Evolutionary conservation across 208 protist species (phyloP), one percentile per base, ranked within the genome.

Genomic region (Angomonas desouzai): DNA sequence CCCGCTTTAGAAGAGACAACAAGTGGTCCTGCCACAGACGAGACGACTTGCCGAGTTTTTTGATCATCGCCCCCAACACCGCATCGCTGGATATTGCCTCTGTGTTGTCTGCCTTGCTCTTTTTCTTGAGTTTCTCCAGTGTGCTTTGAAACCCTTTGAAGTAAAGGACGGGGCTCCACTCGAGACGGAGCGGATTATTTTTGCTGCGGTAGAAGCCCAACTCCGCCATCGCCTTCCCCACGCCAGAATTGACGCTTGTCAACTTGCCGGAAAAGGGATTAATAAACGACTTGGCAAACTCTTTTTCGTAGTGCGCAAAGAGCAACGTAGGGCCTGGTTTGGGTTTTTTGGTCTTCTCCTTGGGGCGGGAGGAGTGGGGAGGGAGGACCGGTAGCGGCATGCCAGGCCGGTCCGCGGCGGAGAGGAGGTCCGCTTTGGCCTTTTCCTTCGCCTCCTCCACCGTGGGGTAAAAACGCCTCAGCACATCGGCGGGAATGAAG

Each of bases 181-280:
- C 55, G 10, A 95, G 62, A 29, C 77, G 74, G 64, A 95, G 77
- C 23, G 74, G 72, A 62, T 92, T 95, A 25, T 45, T 28, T 0
- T 33, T 23, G 43, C 75, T 67, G 18, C 71, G 78, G 25, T 68
- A 59, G 57, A 95, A 92, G 47, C 89, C 89, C 10, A 91, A 25
- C 27, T 34, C 18, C 18, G 75, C 45, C 23, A 95, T 70, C 29
- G 69, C 38, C 22, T 53, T 64, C 4, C 69, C 76, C 3, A 62
- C 13, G 16, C 51, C 55, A n/a, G 68, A 70, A 28, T 43, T 36
- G 0, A 62, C n/a, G 9, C 55, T 27, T 7, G 76, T 70, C 2
- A 89, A 60, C 30, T 79, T 80, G 22, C 82, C 79, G 23, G 63
- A 89, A 72, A 95, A 95, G 3, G 89, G 86, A 63, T 95, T 91